Conservation (phyloP, 2,329 filamentous ascomycete genomes). For the Colletotrichum sp. region DNA sequence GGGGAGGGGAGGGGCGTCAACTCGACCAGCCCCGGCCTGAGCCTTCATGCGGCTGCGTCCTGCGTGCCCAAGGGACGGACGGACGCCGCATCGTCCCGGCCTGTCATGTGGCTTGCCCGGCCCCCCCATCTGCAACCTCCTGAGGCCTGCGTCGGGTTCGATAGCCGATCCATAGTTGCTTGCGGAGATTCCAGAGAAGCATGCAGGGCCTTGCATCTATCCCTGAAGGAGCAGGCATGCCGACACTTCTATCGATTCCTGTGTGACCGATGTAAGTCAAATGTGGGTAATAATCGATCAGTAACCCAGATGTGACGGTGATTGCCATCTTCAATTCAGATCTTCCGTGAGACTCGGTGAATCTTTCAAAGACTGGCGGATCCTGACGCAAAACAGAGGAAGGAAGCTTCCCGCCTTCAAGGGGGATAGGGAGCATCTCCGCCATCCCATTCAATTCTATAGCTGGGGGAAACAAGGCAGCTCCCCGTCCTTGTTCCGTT, state of each 20-base stretch:
- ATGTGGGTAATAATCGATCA: not conserved
- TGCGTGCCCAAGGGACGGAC: not conserved
- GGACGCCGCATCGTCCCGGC: not conserved
- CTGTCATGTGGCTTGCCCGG: not conserved
- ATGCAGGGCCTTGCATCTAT: not conserved
- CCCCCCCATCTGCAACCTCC: not conserved
- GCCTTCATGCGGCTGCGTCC: not conserved
- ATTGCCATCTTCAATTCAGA: not conserved
- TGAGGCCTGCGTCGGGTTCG: not conserved
- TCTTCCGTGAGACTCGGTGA: not conserved
- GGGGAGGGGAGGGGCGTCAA: not conserved
- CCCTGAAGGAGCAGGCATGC: not conserved
- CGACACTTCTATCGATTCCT: not conserved
- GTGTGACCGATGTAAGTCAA: not conserved
- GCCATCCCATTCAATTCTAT: not conserved
- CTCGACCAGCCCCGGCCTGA: not conserved
- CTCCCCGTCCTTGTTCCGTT: not conserved
- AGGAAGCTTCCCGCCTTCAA: not conserved
- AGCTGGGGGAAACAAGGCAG: not conserved
- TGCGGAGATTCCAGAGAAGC: not conserved
- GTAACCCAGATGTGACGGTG: not conserved
- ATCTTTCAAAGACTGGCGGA: not conserved
- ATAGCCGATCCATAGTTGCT: not conserved
- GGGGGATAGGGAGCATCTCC: not conserved
- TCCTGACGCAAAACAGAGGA: not conserved